Evolutionary conservation across 768 basidiomycete genomes (phyloP), one percentile per base, ranked within the genome.

Genomic region (Boletus rex-veris): DNA sequence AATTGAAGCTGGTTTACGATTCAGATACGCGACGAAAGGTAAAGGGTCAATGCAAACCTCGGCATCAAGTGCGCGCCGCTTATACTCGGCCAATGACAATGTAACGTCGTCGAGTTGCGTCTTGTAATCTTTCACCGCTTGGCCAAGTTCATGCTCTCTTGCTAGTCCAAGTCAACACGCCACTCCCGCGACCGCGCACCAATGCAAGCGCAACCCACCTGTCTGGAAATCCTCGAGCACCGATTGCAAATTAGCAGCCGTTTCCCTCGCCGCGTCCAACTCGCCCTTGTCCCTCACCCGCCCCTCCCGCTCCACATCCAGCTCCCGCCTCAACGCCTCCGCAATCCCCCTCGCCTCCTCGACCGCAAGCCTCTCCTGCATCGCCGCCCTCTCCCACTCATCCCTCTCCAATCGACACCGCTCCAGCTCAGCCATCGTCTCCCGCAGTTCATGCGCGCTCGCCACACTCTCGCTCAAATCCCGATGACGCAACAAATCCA

Each of bases 141-240:
- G 84, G 49, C 78, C 77, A n/a, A 97, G 75, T 68, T 99, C 96
- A 52, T 87, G 85, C 49, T 97, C 93, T 71, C 92, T 97, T 1
- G 87, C 94, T 97, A 45, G 18, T 33, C 33, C 33, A 30, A 14
- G 50, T 64, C 55, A 58, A 36, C 38, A 24, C 39, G 38, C 45
- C 31, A 36, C 37, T 5, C 37, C 19, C 30, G 8, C 30, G 9
- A 28, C 15, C n/a, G n/a, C 31, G 51, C 33, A 31, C 31, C 37
- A 11, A 5, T 0, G 15, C 43, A 35, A 38, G 40, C 26, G 4
- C 74, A 28, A 45, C 88, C 54, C 61, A 95, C 96, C 88, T 49
- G 85, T 77, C 73, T 98, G 93, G 73, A 98, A 99, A 71, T 98
- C 97, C 65, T 92, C 87, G 62, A 99, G 73, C 4, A 99, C 97